Evolutionary conservation across 202 grass and related monocot genomes (phyloP), one percentile per base, ranked within the genome.

Genomic region (Bolboschoenoplectus hybrid): DNA sequence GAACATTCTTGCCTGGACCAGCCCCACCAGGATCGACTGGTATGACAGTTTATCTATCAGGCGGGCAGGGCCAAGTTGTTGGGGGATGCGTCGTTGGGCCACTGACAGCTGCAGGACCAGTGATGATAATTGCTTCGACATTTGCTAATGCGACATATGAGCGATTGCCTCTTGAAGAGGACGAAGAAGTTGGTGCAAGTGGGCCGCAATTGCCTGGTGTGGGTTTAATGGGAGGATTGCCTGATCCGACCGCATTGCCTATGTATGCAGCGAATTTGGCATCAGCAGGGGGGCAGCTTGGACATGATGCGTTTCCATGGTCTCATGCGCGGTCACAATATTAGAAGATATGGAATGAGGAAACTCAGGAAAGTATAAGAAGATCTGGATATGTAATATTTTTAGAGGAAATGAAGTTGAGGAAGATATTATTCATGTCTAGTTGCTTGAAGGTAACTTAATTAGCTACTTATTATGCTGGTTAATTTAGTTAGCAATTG

Each of bases 121-220:
- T 94, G 50, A 94, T 94, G 93, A 87, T 94, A 69, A 89, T 92
- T 67, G 90, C 93, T 1, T 94, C 93, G 2, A 94, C 93, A 2
- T 94, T 94, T 84, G 88, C 90, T 0, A 94, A 94, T 16, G 90
- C 93, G 16, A 91, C 88, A 32, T 94, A 94, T 53, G 93, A 92
- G 82, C 88, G 90, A 87, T 81, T 94, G 85, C 93, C 93, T 74
- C 86, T 96, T 51, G 89, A 88, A 40, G 88, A 90, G 66, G 88
- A 81, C 19, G 89, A 93, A 34, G 93, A 91, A 57, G 80, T 74
- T 38, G 85, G 46, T 53, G 66, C 58, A 3, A 49, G 9, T 55
- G 40, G 43, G 11, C 45, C 77, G 0, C 32, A 50, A 9, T 32
- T 67, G 38, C 14, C 26, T 20, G 50, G 20, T 16, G 83, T 85